These are phyloP conservation scores for Echium plantagineum DNA, from an alignment of 257 asterid genomes.

Conservation along the genomic window DNA sequence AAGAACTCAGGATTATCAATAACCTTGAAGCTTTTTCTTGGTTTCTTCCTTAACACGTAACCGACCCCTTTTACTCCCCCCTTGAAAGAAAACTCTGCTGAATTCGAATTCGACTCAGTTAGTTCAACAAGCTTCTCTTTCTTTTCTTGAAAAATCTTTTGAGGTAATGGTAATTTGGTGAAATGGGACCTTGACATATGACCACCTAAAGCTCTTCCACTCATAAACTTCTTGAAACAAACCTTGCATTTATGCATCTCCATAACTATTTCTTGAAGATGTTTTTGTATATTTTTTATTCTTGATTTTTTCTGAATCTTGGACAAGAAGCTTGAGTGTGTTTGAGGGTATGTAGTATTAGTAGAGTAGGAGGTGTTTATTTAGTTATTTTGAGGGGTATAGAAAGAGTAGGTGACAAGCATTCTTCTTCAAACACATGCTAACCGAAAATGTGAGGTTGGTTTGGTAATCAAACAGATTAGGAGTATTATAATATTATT, in stretches of 20 bases:
- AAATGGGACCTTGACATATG: slow-evolving; percentile 58
- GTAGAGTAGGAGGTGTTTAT: slow-evolving; percentile 15
- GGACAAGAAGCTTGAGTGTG: slow-evolving; percentile 14
- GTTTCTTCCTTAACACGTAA: slow-evolving; percentile 24
- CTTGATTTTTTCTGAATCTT: slow-evolving; percentile 5
- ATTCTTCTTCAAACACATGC: slow-evolving; percentile 21
- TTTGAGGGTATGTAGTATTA: slow-evolving; percentile 4
- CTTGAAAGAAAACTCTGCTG: too few relatives aligned
- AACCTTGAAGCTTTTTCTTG: slow-evolving; percentile 23
- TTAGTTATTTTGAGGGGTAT: too few relatives aligned
- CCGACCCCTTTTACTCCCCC: slow-evolving; percentile 6
- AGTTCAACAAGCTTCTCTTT: slow-evolving; percentile 2
- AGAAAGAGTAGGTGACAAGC: slow-evolving; percentile 56
- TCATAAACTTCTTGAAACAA: slow-evolving; percentile 37
- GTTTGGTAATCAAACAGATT: not conserved
- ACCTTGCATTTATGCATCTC: slow-evolving; percentile 47
- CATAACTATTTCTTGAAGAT: slow-evolving; percentile 13
- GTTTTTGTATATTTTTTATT: slow-evolving; percentile 3
- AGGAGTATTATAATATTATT: too few relatives aligned
- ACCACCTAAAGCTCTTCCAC: slow-evolving; percentile 64
- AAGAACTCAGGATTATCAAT: slow-evolving; percentile 32
- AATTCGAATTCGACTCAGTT: slow-evolving; percentile 19
- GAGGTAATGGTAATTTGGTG: slow-evolving; percentile 44
- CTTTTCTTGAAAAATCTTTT: slow-evolving; percentile 22
- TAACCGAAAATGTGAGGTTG: slow-evolving; percentile 10